Evolutionary conservation across 2,329 filamentous ascomycete species (phyloP).

Genomic region (Cadophora gregata): DNA sequence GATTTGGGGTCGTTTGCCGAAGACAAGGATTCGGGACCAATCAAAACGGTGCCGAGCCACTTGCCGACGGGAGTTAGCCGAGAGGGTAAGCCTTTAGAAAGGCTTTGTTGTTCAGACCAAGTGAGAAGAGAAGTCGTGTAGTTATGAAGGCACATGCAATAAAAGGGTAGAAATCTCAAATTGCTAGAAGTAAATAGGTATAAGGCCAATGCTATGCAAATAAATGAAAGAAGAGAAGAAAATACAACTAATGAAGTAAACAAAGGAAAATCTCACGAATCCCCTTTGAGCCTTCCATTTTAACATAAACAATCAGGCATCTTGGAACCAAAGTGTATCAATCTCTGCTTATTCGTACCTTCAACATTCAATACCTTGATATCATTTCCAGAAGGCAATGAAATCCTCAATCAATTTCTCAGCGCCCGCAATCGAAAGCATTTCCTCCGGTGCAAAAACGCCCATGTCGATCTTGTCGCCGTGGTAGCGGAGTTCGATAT

Average conservation of each 20-base stretch:
- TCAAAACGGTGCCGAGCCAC: neutral
- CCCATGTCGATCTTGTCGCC: slow-evolving; percentile 39
- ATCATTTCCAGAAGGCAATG: slow-evolving; percentile 15
- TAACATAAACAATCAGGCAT: neutral
- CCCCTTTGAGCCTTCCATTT: too few species aligned
- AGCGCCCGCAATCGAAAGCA: slow-evolving; percentile 35
- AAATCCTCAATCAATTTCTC: slow-evolving; percentile 35
- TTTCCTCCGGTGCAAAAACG: slow-evolving; percentile 38
- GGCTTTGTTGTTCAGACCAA: neutral
- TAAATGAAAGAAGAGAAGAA: neutral
- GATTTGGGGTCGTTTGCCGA: neutral
- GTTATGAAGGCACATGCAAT: neutral
- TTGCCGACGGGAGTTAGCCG: slow-evolving; percentile 2
- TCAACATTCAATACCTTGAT: neutral
- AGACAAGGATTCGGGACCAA: neutral
- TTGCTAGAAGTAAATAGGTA: neutral
- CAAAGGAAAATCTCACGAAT: neutral
- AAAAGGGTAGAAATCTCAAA: neutral
- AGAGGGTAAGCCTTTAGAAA: neutral
- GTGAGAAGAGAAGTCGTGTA: neutral
- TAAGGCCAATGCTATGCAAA: neutral
- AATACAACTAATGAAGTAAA: neutral
- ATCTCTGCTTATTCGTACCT: neutral
- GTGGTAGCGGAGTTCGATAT: slow-evolving; percentile 42
- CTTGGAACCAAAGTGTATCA: neutral